Conservation (phyloP, 139 green algal genomes). For the Klebsormidium nitens region DNA sequence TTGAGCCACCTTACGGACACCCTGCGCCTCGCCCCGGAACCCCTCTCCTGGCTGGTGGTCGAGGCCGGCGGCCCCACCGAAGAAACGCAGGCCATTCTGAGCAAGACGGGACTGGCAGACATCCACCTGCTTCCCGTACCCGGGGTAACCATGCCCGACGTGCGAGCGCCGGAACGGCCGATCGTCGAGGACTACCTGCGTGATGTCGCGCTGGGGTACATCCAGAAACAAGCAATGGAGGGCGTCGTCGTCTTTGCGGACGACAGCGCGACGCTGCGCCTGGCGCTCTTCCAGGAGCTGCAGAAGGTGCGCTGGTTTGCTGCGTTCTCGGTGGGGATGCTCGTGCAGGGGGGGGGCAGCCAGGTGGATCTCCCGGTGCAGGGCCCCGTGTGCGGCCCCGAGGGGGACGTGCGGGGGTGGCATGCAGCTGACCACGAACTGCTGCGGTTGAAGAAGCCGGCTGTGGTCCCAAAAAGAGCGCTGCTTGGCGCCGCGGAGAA, state of each 20-base stretch:
- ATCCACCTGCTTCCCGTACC: constrained; percentile 6
- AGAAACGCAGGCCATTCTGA: background rate
- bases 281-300: constrained; percentile 15
- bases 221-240: constrained; percentile 13
- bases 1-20: constrained; percentile 10
- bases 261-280: constrained; percentile 8
- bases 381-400: constrained; percentile 13
- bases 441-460: no score
- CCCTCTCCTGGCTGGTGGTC: constrained; percentile 18
- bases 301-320: constrained; percentile 14
- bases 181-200: constrained; percentile 2
- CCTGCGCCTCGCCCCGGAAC: background rate
- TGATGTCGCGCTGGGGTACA: constrained; percentile 24
- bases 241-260: constrained; percentile 27
- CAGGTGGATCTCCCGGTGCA: constrained; percentile 12
- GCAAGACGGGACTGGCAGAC: constrained; percentile 3
- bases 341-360: constrained; percentile 12
- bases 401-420: constrained; percentile 8
- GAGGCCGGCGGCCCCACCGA: constrained; percentile 7
- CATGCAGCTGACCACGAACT: constrained; percentile 4
- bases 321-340: constrained; percentile 10
- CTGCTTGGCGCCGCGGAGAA: no score
- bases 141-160: constrained; percentile 1
- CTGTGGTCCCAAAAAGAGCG: no score
- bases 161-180: constrained; percentile 1